Evolutionary conservation across 331 rosid genomes (phyloP).

Genomic region (Pyracantha coccinea): DNA sequence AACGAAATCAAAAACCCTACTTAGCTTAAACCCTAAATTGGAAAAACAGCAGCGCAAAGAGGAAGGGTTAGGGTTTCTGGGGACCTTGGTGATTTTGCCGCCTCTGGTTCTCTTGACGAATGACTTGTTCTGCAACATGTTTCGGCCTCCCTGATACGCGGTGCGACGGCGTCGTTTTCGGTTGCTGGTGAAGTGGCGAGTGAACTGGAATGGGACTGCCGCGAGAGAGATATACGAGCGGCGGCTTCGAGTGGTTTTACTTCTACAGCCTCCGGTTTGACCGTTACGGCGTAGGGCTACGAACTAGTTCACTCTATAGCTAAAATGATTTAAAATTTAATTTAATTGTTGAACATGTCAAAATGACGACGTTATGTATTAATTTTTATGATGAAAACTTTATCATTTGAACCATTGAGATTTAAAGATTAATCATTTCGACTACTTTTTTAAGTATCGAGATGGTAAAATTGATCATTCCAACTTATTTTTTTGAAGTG

Average conservation of each 20-base stretch:
- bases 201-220: not conserved
- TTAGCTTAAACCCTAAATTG: not conserved
- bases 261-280: not conserved
- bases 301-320: not conserved
- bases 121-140: constrained; percentile 80
- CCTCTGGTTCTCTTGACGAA: constrained; percentile 66
- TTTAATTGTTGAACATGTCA: too few relatives aligned
- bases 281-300: not conserved
- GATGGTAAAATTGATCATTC: too few relatives aligned
- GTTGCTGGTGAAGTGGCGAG: not conserved
- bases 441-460: too few relatives aligned
- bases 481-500: too few relatives aligned
- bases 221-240: not conserved
- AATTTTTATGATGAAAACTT: too few relatives aligned
- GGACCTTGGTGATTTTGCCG: constrained; percentile 82
- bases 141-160: not conserved
- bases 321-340: too few relatives aligned
- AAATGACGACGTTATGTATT: too few relatives aligned
- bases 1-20: not conserved
- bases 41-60: not conserved
- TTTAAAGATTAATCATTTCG: too few relatives aligned
- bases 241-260: not conserved
- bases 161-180: not conserved
- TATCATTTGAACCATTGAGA: too few relatives aligned
- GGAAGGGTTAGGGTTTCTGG: constrained; percentile 5